phyloP scores from a whole-genome alignment of 768 basidiomycete species.

The Boletellus emodensis region DNA sequence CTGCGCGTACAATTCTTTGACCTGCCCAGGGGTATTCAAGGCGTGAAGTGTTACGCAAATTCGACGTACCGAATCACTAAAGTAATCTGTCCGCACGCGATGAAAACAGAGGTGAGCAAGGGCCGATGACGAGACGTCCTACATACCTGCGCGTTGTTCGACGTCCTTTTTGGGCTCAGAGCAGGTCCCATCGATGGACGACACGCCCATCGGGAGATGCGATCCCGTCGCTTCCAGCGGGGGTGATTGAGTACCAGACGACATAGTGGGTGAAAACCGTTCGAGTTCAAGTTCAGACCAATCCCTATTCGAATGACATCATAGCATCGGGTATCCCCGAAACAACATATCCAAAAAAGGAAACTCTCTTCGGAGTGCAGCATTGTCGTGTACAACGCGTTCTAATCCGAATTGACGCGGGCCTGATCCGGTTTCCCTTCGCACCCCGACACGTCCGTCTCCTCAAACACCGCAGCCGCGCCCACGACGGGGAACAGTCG shows the following conservation, averaged over 20 bases:
- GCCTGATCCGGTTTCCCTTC: not conserved
- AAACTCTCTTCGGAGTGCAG: not conserved
- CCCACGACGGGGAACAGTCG: conserved; percentile 58
- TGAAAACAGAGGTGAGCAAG: not conserved
- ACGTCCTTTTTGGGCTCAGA: conserved; percentile 36
- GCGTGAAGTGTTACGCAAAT: not conserved
- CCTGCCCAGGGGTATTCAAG: conserved; percentile 1
- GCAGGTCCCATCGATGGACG: conserved; percentile 39
- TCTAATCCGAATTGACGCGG: not conserved
- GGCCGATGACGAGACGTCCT: not conserved
- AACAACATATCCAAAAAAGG: conserved; percentile 10
- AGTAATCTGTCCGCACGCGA: conserved; percentile 21
- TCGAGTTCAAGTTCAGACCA: not conserved
- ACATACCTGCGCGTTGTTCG: conserved; percentile 44
- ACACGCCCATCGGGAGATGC: conserved; percentile 46
- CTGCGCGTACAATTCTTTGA: conserved; percentile 21
- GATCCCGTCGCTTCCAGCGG: conserved; percentile 48
- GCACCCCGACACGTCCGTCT: conserved; percentile 49
- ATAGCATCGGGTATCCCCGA: conserved; percentile 21
- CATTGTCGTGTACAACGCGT: too few species aligned
- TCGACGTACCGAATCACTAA: conserved; percentile 26
- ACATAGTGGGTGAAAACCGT: conserved; percentile 4
- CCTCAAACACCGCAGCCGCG: conserved; percentile 43
- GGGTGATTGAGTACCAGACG: conserved; percentile 50
- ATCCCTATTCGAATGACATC: conserved; percentile 23